Evolutionary conservation across 805 yeast genomes (phyloP), one percentile per base, ranked within the genome.

Genomic region (Candida railenensis): DNA sequence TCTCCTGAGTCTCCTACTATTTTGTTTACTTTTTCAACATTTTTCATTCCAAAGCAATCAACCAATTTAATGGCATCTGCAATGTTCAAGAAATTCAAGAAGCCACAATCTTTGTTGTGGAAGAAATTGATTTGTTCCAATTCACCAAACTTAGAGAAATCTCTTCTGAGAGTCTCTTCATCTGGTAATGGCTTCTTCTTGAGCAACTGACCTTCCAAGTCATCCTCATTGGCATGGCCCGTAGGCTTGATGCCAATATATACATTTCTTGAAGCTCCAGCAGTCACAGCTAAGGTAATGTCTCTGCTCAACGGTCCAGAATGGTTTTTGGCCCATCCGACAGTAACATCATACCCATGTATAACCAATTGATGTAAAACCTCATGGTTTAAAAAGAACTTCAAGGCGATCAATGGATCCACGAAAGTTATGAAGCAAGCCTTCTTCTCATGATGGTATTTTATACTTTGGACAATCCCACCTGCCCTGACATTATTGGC

Each of bases 251-350:
- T 64, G 33, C 92, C 90, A 48, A 87, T 80, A 61, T 87, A 87
- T 14, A 87, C 80, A 59, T 87, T 87, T 69, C 95, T 77, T 28
- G 87, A 80, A 2, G 91, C 92, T 25, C 91, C 90, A 2, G 78
- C 77, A 1, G 87, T 78, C 2, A 85, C 87, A 2, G 89, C 89
- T 39, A 78, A 62, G 0, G 82, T 67, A 37, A 87, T 73, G 1
- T 76, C 72, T 37, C 79, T 72, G 32, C 74, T 73, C 28, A 86
- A 56, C 0, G 86, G 82, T 1, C 91, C 90, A 14, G 85, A 71
- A 53, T 81, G 82, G 36, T 79, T 77, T 34, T 83, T 71, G 19
- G 76, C 89, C 92, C 92, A 87, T 11, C 87, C 87, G 33, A 87
- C 80, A 49, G 76, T 80, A 9, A 85, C 60, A 51, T 77, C 80